Evolutionary conservation across 2,329 filamentous ascomycete species (phyloP), one percentile per base, ranked within the genome.

Genomic region (Aspergillus tubingensis): DNA sequence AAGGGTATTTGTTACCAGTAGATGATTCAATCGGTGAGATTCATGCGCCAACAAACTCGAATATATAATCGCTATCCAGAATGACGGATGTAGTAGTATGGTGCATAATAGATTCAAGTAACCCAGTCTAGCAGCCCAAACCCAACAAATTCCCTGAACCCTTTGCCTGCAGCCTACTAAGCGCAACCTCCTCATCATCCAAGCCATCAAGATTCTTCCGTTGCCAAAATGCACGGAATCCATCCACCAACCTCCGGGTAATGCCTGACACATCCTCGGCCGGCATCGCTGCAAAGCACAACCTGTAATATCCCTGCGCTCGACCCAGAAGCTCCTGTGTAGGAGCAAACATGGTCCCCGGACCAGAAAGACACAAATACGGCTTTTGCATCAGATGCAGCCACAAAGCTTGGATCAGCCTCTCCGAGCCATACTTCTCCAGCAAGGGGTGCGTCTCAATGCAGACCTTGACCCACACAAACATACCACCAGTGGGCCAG

Each of bases 401-500:
- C 86, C 92, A 89, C 21, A 96, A 79, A 0, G 89, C 90, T 15
- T 79, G 80, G 3, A 85, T 80, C 1, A 96, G 81, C 23, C 81
- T 79, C 8, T 83, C 73, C 0, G 84, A 81, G 53, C 83, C 78
- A 19, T 90, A 78, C 44, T 79, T 72, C 25, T 75, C 74, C 73
- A 81, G 88, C 13, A 96, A 82, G 11, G 91, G 91, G 71, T 96
- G 92, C 2, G 81, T 80, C 57, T 89, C 85, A 68, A 92, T 89
- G 72, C 87, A 83, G 62, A 95, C 77, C 58, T 85, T 83, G 3
- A 96, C 70, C 93, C 93, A 97, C 58, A 96, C 77, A 75, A 96
- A 97, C 92, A 97, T 97, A 71, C 93, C 93, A 38, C 88, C 93
- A 27, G 90, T 85, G 1, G 93, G 92, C 83, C 90, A 92, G 67